Conservation (phyloP, 805 yeast genomes). For the Candida andamanensis region DNA sequence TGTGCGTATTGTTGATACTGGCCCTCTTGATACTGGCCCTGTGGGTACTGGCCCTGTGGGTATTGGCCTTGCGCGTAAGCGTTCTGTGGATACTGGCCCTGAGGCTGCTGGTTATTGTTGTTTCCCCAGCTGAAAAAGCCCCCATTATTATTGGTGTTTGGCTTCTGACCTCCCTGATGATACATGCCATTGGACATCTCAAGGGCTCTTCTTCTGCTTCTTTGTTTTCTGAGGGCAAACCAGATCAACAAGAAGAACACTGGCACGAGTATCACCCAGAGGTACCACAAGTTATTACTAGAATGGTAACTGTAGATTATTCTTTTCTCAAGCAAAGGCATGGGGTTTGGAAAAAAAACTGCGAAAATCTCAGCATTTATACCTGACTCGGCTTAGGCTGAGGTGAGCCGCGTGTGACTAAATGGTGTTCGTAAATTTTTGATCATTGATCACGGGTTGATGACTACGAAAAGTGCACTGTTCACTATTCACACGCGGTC, state of each 20-base stretch:
- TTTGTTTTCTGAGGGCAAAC: constrained; percentile 3
- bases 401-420: no score
- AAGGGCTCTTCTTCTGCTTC: constrained; percentile 6
- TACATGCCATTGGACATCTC: constrained; percentile 5
- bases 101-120: constrained; percentile 7
- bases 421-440: no score
- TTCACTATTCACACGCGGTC: no score
- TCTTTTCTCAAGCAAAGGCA: no score
- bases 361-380: no score
- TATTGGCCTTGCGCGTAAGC: constrained; percentile 3
- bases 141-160: no score
- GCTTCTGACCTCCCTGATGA: no score
- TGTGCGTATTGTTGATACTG: constrained; percentile 6
- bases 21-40: constrained; percentile 9
- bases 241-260: constrained; percentile 3
- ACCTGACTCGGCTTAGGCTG: no score
- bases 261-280: constrained; percentile 10
- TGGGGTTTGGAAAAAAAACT: no score
- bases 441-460: no score
- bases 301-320: constrained; percentile 3
- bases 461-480: no score
- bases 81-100: constrained; percentile 1
- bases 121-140: constrained; percentile 3
- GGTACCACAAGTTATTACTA: constrained; percentile 7
- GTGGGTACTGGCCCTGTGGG: constrained; percentile 8